Evolutionary conservation across 768 basidiomycete genomes (phyloP).

Genomic region (Rubroboletus pulcherrimus): DNA sequence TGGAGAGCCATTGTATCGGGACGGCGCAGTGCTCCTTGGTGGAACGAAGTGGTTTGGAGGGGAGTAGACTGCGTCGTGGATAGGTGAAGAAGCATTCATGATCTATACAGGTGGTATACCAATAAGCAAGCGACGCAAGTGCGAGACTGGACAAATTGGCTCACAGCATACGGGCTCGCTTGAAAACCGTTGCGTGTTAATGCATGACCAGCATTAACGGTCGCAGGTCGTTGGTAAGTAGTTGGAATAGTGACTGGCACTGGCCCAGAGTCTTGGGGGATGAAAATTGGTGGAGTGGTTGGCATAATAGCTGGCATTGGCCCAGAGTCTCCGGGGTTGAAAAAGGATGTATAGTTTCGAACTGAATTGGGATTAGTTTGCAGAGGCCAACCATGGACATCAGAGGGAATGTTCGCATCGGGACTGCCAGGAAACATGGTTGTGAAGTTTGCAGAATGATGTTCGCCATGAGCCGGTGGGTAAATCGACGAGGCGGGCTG

Average conservation of each 20-base stretch:
- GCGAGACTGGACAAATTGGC: neutral
- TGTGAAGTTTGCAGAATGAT: no score
- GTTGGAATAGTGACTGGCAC: neutral
- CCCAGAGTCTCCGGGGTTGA: neutral
- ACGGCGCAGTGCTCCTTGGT: fast-evolving
- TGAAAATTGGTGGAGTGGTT: neutral
- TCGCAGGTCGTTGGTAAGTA: no score
- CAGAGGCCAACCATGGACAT: neutral
- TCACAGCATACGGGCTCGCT: neutral
- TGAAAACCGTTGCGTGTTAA: no score
- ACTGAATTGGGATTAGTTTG: neutral
- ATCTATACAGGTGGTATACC: neutral
- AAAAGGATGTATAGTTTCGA: neutral
- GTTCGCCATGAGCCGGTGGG: neutral
- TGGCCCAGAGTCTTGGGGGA: no score
- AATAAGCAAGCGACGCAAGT: neutral
- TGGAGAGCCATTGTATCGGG: neutral
- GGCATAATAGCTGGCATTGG: neutral
- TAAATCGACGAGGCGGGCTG: neutral
- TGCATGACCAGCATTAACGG: fast-evolving
- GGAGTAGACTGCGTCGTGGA: no score
- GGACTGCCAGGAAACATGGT: neutral
- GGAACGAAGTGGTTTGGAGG: neutral
- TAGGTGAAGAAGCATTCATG: neutral
- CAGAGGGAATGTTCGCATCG: neutral